Base-by-base conservation (phyloP, 1,284 basidiomycete species). In the Peniophora sp. region DNA sequence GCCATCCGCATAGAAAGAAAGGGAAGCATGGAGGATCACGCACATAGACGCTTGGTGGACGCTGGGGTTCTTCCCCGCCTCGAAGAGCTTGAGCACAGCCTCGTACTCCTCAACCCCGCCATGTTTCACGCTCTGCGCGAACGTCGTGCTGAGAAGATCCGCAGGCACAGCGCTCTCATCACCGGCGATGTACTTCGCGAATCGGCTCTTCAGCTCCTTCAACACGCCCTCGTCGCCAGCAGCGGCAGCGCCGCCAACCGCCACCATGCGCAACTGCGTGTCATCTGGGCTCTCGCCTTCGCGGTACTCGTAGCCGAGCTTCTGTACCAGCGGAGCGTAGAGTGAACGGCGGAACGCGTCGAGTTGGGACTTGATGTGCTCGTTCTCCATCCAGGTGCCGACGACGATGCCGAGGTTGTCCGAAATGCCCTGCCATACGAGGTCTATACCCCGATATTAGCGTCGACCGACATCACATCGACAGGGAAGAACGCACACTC, bases 311-410 rank as follows among this genome's bases (percentile, higher is more conserved):
- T 87, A 96, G 14, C 93, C 92, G 47, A 97, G 76, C 59, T 75
- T 77, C 49, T 88, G 71, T 27, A 92, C 88, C 35, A 95, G 66
- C 5, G 94, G 95, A 46, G 75, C 75, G 68, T 92, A 93, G 37
- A 97, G 72, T 34, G 68, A 64, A 86, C 88, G 52, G 3, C 47
- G 5, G 66, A 93, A 79, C 32, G 70, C 73, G 57, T 87, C 74
- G 55, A 94, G 63, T 41, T 75, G 73, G 18, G 82, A 75, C 3
- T 80, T 70, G 41, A 88, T 75, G 3, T 74, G 64, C 34, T 80
- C 63, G 54, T 91, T 72, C 68, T 97, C 95, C 87, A 88, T 97
- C 91, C 93, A 97, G 2, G 83, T 81, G 14, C 72, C 77, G n/a
- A 71, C 63, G 47, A 96, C 65, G 39, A 73, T 71, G 47, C 63